phyloP scores from a whole-genome alignment of 768 basidiomycete species.

The Imleria badia region DNA sequence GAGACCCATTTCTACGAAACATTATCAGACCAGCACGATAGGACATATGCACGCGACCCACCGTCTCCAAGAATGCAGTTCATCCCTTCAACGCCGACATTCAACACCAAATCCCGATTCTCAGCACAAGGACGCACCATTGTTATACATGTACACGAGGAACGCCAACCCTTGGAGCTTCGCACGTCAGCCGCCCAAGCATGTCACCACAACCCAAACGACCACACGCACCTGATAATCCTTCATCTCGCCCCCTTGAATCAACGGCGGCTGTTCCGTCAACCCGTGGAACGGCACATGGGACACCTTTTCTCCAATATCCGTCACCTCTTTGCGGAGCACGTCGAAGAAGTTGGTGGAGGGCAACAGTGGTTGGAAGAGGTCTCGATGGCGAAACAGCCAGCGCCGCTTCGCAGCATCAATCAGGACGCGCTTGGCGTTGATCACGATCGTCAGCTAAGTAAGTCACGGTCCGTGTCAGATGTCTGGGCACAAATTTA shows the following conservation, averaged over 20 bases:
- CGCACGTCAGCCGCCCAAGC: not conserved
- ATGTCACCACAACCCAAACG: not conserved
- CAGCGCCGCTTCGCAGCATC: constrained; percentile 47
- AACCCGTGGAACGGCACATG: constrained; percentile 40
- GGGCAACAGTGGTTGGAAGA: constrained; percentile 51
- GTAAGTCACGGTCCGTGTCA: not conserved
- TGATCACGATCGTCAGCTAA: constrained; percentile 43
- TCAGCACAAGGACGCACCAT: constrained; percentile 40
- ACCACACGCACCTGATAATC: constrained; percentile 57
- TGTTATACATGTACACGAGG: constrained; percentile 65
- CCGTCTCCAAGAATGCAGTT: constrained; percentile 74
- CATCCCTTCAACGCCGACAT: constrained; percentile 41
- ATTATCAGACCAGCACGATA: not conserved
- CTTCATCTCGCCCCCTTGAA: constrained; percentile 62
- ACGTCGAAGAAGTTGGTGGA: constrained; percentile 39
- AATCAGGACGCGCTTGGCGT: constrained; percentile 36
- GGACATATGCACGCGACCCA: constrained; percentile 26
- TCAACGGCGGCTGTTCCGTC: constrained; percentile 47
- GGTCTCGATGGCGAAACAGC: constrained; percentile 42
- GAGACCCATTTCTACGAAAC: constrained; percentile 53
- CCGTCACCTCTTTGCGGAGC: constrained; percentile 32
- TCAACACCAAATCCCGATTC: not conserved
- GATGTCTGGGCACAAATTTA: not conserved
- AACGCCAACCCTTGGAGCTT: constrained; percentile 64
- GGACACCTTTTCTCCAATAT: constrained; percentile 24